These are phyloP conservation scores for Trametes cubensis DNA, from an alignment of 768 basidiomycete genomes.

Conservation along the genomic window DNA sequence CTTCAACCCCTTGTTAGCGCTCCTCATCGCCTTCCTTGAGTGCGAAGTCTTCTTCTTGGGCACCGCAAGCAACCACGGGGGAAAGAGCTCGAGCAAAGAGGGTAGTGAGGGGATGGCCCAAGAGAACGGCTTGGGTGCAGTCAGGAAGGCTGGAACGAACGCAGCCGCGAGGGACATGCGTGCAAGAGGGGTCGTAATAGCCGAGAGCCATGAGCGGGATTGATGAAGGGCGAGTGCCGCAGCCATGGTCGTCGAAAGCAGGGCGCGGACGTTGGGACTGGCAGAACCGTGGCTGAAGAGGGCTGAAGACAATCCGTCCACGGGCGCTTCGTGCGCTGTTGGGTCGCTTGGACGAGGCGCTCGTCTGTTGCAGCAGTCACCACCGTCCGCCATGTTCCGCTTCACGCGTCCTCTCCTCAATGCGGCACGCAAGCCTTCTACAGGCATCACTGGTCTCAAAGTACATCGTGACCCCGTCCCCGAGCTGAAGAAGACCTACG, in stretches of 20 bases:
- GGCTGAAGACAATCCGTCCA: slow-evolving; percentile 12
- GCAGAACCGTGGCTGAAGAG: slow-evolving; percentile 20
- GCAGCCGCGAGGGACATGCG: slow-evolving; percentile 28
- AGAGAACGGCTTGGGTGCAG: slow-evolving; percentile 35
- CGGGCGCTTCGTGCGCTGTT: slow-evolving; percentile 9
- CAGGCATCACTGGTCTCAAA: slow-evolving; percentile 81
- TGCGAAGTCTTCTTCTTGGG: slow-evolving; percentile 95
- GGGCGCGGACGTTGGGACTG: too few species aligned
- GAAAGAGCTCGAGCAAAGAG: slow-evolving; percentile 73
- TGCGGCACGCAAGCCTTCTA: slow-evolving; percentile 70
- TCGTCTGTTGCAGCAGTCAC: slow-evolving; percentile 15
- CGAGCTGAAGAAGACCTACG: slow-evolving; percentile 72
- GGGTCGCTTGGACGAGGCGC: not conserved
- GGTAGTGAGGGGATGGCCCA: slow-evolving; percentile 46
- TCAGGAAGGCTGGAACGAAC: slow-evolving; percentile 28
- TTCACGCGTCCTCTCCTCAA: slow-evolving; percentile 71
- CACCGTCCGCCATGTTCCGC: slow-evolving; percentile 64
- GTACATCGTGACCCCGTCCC: slow-evolving; percentile 88
- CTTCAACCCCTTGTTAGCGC: slow-evolving; percentile 91
- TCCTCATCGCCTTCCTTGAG: slow-evolving; percentile 92
- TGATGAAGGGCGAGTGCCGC: slow-evolving; percentile 40
- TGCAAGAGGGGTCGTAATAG: slow-evolving; percentile 29
- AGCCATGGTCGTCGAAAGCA: slow-evolving; percentile 40
- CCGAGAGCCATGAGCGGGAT: slow-evolving; percentile 28
- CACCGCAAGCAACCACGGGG: slow-evolving; percentile 86